A percentile compares a stretch with the other conserved stretches of the same genome.
These are phyloP conservation scores for Pythium pectinolyticum DNA, from an alignment of 352 stramenopile species.

Conservation along the genomic window DNA sequence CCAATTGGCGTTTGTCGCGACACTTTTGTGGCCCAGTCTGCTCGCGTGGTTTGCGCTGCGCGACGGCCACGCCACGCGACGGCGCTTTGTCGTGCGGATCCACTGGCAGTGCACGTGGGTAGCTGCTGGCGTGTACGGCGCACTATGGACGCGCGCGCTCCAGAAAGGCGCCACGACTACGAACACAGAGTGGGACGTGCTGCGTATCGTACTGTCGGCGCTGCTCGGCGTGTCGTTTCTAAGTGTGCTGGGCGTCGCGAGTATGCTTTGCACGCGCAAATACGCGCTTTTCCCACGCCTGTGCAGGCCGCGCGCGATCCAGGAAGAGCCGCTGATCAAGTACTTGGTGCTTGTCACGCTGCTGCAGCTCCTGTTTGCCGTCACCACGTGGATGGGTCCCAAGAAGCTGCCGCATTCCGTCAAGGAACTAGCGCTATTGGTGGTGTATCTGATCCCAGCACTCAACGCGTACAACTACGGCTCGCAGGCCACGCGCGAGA, in stretches of 20 bases:
- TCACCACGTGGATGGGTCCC: constrained; percentile 37
- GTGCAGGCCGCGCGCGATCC: neutral
- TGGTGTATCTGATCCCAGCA: constrained; percentile 50
- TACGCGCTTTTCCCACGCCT: neutral
- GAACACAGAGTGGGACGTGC: constrained; percentile 16
- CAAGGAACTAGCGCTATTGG: constrained; percentile 37
- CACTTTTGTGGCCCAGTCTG: constrained; percentile 50
- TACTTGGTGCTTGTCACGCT: constrained; percentile 48
- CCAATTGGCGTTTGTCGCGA: constrained; percentile 45
- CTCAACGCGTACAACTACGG: constrained; percentile 60
- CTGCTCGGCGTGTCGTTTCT: constrained; percentile 29
- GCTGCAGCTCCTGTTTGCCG: constrained; percentile 50
- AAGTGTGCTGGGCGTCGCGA: constrained; percentile 26
- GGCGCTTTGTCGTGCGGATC: constrained; percentile 43
- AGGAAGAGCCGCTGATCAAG: constrained; percentile 47
- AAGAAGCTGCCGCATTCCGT: constrained; percentile 31
- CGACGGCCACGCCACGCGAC: constrained; percentile 6
- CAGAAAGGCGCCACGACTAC: constrained; percentile 12
- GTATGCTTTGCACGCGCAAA: constrained; percentile 32
- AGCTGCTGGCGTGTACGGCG: constrained; percentile 39
- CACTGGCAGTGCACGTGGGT: constrained; percentile 53
- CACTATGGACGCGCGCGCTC: constrained; percentile 36
- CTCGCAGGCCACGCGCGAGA: constrained; percentile 17
- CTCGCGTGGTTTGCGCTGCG: constrained; percentile 48
- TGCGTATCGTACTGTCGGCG: constrained; percentile 36